Conservation (phyloP, 2,329 filamentous ascomycete species). For the Huntiella omanensis region DNA sequence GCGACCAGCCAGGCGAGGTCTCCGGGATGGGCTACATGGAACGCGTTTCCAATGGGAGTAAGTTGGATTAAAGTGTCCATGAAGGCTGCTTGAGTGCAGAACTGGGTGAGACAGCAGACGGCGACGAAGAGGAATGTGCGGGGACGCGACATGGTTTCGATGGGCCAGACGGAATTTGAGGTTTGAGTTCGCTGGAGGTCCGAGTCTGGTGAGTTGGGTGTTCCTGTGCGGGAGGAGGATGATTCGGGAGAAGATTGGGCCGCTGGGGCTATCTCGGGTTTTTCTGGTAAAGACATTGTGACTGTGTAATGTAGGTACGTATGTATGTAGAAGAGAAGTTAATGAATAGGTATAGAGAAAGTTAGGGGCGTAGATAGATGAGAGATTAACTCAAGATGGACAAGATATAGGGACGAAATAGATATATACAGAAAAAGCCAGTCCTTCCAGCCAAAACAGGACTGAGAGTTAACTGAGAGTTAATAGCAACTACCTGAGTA, state of each 20-base stretch:
- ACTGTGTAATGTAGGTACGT: no score
- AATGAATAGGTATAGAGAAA: no score
- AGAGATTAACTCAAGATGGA: background rate
- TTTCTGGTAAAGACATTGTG: no score
- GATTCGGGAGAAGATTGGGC: no score
- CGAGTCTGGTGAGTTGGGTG: no score
- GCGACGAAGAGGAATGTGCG: slow-evolving; percentile 22
- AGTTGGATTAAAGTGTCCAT: slow-evolving; percentile 26
- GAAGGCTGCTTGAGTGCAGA: slow-evolving; percentile 21
- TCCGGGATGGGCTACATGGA: slow-evolving; percentile 23
- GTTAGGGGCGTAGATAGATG: background rate
- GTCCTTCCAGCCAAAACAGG: background rate
- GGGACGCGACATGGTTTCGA: slow-evolving; percentile 9
- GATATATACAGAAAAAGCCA: background rate
- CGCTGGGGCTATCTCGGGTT: no score
- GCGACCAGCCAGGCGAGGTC: slow-evolving; percentile 37
- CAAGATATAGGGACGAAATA: background rate
- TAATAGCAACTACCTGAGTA: no score
- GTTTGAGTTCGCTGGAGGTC: no score
- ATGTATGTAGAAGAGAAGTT: no score
- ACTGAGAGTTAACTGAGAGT: no score
- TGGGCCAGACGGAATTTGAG: slow-evolving; percentile 7
- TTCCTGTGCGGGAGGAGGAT: no score
- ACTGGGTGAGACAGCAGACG: slow-evolving; percentile 26
- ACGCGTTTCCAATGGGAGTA: slow-evolving; percentile 18